phyloP scores from a whole-genome alignment of 169 alveolate species.

The Plasmodium sp. region DNA sequence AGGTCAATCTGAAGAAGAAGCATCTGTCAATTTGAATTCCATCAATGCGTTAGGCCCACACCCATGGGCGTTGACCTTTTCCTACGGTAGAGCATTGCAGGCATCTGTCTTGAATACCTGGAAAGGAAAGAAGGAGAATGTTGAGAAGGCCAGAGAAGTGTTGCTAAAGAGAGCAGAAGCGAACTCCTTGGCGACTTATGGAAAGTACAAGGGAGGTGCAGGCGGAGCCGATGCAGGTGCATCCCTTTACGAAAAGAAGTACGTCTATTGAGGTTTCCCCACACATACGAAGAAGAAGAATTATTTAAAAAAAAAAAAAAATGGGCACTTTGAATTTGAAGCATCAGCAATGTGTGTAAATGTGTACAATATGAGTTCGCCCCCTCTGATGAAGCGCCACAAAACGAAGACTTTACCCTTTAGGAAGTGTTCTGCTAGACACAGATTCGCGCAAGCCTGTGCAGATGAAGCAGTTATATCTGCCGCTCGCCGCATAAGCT shows the following conservation, averaged over 20 bases:
- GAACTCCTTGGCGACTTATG: slow-evolving; percentile 94
- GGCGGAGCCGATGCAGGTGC: slow-evolving; percentile 80
- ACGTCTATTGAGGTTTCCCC: slow-evolving; percentile 74
- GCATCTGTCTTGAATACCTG: slow-evolving; percentile 96
- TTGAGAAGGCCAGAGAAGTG: slow-evolving; percentile 95
- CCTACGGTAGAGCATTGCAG: slow-evolving; percentile 99
- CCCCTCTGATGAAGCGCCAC: background rate
- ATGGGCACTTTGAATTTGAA: background rate
- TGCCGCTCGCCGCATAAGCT: background rate
- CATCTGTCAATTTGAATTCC: slow-evolving; percentile 96
- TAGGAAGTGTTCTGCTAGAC: background rate
- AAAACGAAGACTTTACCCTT: background rate
- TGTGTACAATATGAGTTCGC: background rate
- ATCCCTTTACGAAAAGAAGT: slow-evolving; percentile 82
- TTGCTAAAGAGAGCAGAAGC: slow-evolving; percentile 96
- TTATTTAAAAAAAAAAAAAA: background rate
- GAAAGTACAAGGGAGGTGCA: slow-evolving; percentile 80
- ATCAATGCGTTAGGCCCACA: slow-evolving; percentile 93
- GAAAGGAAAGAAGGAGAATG: slow-evolving; percentile 97
- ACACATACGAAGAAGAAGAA: background rate
- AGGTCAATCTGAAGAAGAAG: slow-evolving; percentile 98
- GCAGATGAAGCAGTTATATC: background rate
- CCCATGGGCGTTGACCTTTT: slow-evolving; percentile 98
- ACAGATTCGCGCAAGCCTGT: background rate
- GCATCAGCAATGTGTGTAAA: background rate